Evolutionary conservation across 2,329 filamentous ascomycete species (phyloP), one percentile per base, ranked within the genome.

Genomic region (Ophiosphaerella herpotricha): DNA sequence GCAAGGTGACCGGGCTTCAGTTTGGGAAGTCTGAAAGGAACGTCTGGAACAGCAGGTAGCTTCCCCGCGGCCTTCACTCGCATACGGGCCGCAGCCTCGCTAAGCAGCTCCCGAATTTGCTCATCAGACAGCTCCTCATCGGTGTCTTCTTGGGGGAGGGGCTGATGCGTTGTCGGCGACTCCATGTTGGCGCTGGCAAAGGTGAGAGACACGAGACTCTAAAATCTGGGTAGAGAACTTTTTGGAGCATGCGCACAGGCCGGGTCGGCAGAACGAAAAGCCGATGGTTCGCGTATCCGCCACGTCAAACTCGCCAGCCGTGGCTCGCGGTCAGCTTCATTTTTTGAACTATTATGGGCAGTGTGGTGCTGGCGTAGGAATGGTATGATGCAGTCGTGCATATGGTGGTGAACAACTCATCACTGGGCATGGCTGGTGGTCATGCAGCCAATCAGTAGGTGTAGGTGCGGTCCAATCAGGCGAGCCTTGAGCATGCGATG

Each of bases 31-130:
- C 74, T 81, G 63, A 74, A 73, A 50, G 64, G 64, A 26, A 57
- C 57, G 36, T 70, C 56, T 31, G 60, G 58, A 66, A 54, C 54
- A 35, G 61, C 32, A 12, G 38, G 36, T 58, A 68, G 67, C 60
- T 41, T 55, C 52, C 48, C 39, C 43, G 71, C 54, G 48, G 71
- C 68, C 54, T 75, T 75, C 60, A 75, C 71, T 43, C 75, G 70
- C 60, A 89, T 73, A 54, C 86, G 80, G 51, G 74, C 70, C 63
- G 88, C 84, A 48, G 87, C 86, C 71, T 87, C 80, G 46, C 79
- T 78, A 43, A 90, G 79, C 48, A 90, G 77, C 65, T 82, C 75
- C 46, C 84, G 80, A 43, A 89, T 82, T 47, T 87, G 82, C 57
- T 84, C 80, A 67, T 88, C 85, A 33, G 80, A 83, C 54, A 88